Evolutionary conservation across 208 protist species (phyloP).

Genomic region (Phytomonas sp.): DNA sequence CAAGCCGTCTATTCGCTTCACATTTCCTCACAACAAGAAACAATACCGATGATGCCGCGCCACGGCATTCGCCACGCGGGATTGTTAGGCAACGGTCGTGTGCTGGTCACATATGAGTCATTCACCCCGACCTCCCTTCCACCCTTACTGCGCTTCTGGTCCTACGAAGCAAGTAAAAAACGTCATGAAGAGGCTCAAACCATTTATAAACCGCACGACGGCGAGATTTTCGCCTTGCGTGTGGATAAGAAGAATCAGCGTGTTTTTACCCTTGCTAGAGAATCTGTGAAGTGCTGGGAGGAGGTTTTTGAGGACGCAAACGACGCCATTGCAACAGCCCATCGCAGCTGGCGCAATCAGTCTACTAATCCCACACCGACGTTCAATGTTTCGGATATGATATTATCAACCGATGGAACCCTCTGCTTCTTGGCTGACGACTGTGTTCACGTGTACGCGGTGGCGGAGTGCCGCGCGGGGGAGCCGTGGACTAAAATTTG

Average conservation of each 20-base stretch:
- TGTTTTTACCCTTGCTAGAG: conserved; percentile 65
- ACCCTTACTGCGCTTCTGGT: conserved; percentile 73
- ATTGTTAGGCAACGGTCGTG: conserved; percentile 45
- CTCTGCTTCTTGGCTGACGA: conserved; percentile 80
- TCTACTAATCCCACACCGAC: conserved; percentile 63
- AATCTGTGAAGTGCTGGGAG: conserved; percentile 75
- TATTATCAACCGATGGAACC: conserved; percentile 52
- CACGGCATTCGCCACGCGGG: conserved; percentile 78
- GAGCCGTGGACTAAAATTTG: conserved; percentile 43
- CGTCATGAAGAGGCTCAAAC: conserved; percentile 66
- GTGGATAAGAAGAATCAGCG: conserved; percentile 47
- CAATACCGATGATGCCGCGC: conserved; percentile 45
- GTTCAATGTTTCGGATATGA: conserved; percentile 28
- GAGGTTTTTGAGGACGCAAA: conserved; percentile 48
- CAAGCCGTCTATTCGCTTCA: conserved; percentile 83
- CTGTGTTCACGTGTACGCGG: conserved; percentile 57
- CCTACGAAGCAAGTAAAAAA: conserved; percentile 40
- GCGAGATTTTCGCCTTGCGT: conserved; percentile 40
- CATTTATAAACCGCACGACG: conserved; percentile 68
- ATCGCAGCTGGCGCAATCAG: conserved; percentile 58
- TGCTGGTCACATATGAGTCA: conserved; percentile 76
- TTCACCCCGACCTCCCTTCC: conserved; percentile 55
- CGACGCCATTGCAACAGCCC: conserved; percentile 20
- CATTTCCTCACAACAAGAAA: conserved; percentile 83
- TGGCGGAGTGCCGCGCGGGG: conserved; percentile 37